Evolutionary conservation across 192 early-diverging fungal species (phyloP).

Genomic region (Podila horticola): DNA sequence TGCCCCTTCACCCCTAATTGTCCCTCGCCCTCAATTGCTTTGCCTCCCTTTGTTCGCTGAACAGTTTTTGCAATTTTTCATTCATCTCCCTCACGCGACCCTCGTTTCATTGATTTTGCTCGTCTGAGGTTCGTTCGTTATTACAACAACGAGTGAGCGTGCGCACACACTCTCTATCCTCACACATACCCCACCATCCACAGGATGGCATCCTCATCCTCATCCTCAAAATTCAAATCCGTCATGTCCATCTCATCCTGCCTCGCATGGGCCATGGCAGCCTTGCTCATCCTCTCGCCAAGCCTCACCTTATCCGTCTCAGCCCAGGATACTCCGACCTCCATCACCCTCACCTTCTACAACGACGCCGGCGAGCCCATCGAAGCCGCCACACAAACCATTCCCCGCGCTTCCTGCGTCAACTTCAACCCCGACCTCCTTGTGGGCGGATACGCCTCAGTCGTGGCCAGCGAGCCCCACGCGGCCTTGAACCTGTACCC

Average conservation of each 20-base stretch:
- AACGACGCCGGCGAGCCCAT: slow-evolving; percentile 3
- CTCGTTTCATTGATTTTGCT: too few relatives aligned
- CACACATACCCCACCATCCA: not conserved
- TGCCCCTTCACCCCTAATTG: not conserved
- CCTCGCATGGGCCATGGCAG: not conserved
- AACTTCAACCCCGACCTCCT: not conserved
- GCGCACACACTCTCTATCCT: not conserved
- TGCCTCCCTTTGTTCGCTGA: too few relatives aligned
- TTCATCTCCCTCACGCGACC: too few relatives aligned
- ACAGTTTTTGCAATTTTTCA: too few relatives aligned
- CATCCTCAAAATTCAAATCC: not conserved
- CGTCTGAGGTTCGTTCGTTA: too few relatives aligned
- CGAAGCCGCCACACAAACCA: not conserved
- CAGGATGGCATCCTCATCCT: not conserved
- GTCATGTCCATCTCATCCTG: not conserved
- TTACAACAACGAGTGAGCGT: too few relatives aligned
- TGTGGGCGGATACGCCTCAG: slow-evolving; percentile 1
- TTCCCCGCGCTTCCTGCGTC: not conserved
- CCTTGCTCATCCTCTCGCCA: not conserved
- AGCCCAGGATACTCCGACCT: not conserved
- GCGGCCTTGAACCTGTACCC: slow-evolving; percentile 32
- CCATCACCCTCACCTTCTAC: not conserved
- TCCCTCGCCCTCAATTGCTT: too few relatives aligned
- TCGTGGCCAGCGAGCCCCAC: slow-evolving; percentile 3
- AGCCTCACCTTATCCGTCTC: not conserved